Percentiles rank a stretch among this genome's conserved stretches.
Evolutionary conservation across 805 yeast genomes (phyloP).

Genomic region (Candida caryicola): DNA sequence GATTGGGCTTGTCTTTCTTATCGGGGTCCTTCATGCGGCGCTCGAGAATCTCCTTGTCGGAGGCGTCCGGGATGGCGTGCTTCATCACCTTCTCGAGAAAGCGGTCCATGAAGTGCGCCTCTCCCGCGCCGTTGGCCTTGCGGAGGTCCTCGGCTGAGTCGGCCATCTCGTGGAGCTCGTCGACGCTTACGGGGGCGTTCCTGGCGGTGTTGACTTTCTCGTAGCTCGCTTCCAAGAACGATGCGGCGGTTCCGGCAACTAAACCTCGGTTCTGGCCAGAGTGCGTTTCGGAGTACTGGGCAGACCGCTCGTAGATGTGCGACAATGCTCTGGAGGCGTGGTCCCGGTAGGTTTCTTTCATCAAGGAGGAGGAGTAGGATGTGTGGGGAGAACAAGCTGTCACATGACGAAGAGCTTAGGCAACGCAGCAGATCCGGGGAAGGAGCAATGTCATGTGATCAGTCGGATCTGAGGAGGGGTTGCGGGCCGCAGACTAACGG

Average conservation of each 20-base stretch:
- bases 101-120: conserved; percentile 53
- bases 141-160: neutral
- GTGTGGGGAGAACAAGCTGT: too few relatives aligned
- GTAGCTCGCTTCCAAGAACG: conserved; percentile 30
- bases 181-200: neutral
- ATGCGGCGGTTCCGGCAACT: conserved; percentile 39
- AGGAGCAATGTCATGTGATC: neutral
- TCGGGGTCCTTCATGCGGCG: conserved; percentile 44
- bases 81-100: conserved; percentile 52
- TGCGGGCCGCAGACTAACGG: too few relatives aligned
- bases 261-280: conserved; percentile 28
- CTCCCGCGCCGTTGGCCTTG: neutral
- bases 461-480: too few relatives aligned
- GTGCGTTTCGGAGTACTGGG: conserved; percentile 22
- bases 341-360: conserved; percentile 1
- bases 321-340: conserved; percentile 13
- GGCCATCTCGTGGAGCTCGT: neutral
- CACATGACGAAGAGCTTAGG: too few relatives aligned
- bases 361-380: too few relatives aligned
- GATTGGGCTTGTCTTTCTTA: conserved; percentile 43
- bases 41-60: conserved; percentile 46
- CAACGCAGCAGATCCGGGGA: neutral
- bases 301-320: conserved; percentile 24
- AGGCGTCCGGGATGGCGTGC: conserved; percentile 49
- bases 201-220: conserved; percentile 15